Base-by-base conservation (phyloP, 148 eudicot genomes). In the Pouteria glomerata region DNA sequence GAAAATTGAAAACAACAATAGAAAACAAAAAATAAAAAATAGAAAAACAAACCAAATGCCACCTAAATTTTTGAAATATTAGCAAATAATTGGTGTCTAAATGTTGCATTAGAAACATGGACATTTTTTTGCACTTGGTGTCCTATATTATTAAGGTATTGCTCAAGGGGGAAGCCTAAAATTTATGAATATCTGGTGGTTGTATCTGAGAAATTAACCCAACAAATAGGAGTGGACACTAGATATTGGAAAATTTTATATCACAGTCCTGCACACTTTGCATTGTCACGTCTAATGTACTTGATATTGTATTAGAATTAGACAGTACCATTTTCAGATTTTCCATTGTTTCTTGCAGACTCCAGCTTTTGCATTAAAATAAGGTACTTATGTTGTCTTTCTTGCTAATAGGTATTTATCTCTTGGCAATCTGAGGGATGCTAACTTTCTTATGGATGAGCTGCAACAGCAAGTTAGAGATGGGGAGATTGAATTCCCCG, bases 401-500 rank as follows among this genome's bases (percentile, higher is more conserved):
- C 14, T 69, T 10, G 8, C 48, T 16, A 71, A 69, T 72, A 94
- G 98, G 96, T 94, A 91, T 72, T 78, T 94, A 67, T 82, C 96
- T 63, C 73, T 76, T 69, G 97, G 98, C 55, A 89, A 89, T 81
- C 72, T 94, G 72, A 83, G 89, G 82, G 97, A 94, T 85, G 97
- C 98, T 30, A 91, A 91, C 74, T 63, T 65, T 82, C 83, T 94
- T 34, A 69, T 87, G 87, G 96, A 94, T 74, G 98, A 94, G 76
- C 72, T 91, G 19, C 82, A 86, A 80, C 87, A 83, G 72, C 86
- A 83, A 72, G 73, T 80, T 41, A 82, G 82, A 66, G 70, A 73
- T 31, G 80, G 81, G 75, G 85, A 88, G 69, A 48, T 85, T 29
- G 90, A 85, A 16, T 82, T 87, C 71, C 93, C 97, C 1, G 78